Base-by-base conservation (phyloP, 129 eudicot genomes). In the Arctium minus region DNA sequence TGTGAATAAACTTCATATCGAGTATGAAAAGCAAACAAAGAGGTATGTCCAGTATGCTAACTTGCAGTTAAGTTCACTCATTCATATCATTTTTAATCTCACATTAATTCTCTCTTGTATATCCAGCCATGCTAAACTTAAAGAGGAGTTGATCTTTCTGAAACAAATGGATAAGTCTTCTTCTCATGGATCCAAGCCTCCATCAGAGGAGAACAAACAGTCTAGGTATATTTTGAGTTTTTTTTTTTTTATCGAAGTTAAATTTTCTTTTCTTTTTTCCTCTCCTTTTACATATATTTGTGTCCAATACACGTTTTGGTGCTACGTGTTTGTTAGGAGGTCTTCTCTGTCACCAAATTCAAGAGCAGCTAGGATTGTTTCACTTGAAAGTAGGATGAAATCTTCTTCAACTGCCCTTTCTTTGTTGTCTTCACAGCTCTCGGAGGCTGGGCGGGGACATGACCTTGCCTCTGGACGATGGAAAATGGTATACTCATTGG, bases 401-500 rank as follows among this genome's bases (percentile, higher is more conserved):
- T 86, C 87, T 31, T 86, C 97, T 56, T 80, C 99, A 11, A 84
- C 93, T 85, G 90, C 97, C 50, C 91, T 96, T 75, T 88, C 87
- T 53, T 65, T 82, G 30, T 87, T 96, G 92, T 93, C 98, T 88
- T 87, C 98, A 79, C 91, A 91, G 79, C 89, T 96, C 82, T 89
- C 94, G 65, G 98, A 96, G 85, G 97, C 98, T 60, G 99, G 91
- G 83, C 88, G 87, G 72, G 97, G 90, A 65, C 94, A 89, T 30
- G 89, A 88, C 70, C 84, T 83, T 64, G 88, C 76, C 68, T 86
- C 80, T 82, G 95, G 91, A 10, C 93, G 98, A 40, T 93, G 97
- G 95, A 93, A 90, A 84, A 92, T 85, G 65, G 79, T 96, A 70
- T 89, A 92, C 9, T 86, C 97, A 3, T 86, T 96, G 88, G 97